phyloP scores from a whole-genome alignment of 1,284 basidiomycete species.

The Leccinum fallax region DNA sequence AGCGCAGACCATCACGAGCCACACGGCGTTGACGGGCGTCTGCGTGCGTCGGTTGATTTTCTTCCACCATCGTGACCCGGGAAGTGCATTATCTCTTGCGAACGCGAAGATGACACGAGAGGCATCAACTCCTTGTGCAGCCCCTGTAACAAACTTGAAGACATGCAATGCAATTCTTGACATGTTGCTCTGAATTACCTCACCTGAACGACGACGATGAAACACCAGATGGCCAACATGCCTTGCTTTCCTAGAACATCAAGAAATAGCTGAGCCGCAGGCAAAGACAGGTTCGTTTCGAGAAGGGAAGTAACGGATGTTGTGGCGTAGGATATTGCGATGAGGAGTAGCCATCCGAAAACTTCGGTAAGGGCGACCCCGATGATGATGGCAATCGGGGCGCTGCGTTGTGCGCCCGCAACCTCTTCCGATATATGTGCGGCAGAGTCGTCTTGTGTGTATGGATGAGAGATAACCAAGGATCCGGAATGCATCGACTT shows the following conservation, averaged over 20 bases:
- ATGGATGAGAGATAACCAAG: not conserved
- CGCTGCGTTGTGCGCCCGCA: constrained; percentile 64
- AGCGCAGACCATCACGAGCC: constrained; percentile 65
- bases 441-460: constrained; percentile 64
- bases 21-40: constrained; percentile 74
- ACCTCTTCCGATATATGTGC: constrained; percentile 79
- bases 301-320: constrained; percentile 56
- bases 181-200: not conserved
- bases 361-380: constrained; percentile 59
- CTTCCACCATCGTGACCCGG: constrained; percentile 71
- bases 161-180: not conserved
- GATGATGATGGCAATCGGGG: constrained; percentile 76
- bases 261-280: constrained; percentile 72
- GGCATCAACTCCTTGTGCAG: constrained; percentile 74
- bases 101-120: constrained; percentile 77
- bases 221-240: constrained; percentile 71
- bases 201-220: constrained; percentile 71
- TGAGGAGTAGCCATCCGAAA: constrained; percentile 65
- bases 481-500: constrained; percentile 23
- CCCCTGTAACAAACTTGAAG: constrained; percentile 65
- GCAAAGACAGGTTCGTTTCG: constrained; percentile 53
- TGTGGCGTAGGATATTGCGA: constrained; percentile 66
- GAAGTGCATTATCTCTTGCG: constrained; percentile 71
- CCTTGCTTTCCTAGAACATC: constrained; percentile 66
- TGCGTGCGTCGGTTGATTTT: constrained; percentile 56